A percentile compares a stretch with the other conserved stretches of the same genome.
Conservation (phyloP, 148 eudicot genomes). For the Rhododendron williamsianum region DNA sequence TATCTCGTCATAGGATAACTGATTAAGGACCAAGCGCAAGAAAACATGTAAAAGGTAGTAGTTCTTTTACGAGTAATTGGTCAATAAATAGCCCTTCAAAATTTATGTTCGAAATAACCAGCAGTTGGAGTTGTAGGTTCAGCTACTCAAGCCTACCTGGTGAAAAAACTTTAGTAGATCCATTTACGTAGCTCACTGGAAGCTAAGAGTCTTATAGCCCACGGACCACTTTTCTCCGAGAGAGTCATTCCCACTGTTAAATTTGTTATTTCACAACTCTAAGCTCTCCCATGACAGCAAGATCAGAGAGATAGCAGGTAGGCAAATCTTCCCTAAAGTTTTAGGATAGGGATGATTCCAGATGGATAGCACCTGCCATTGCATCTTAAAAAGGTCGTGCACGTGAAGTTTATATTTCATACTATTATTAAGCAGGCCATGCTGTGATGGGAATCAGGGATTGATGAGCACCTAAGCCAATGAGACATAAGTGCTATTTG, state of each 20-base stretch:
- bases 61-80: not conserved
- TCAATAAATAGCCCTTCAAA: not conserved
- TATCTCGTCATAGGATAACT: not conserved
- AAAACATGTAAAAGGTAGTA: not conserved
- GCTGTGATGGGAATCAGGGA: not conserved
- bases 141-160: not conserved
- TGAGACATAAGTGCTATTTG: not conserved
- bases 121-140: not conserved
- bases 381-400: not conserved
- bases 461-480: not conserved
- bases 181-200: not conserved
- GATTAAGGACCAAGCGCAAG: slow-evolving; percentile 1
- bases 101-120: not conserved
- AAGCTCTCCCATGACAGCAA: not conserved
- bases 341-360: not conserved
- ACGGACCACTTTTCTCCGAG: not conserved
- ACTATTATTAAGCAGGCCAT: not conserved
- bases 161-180: not conserved
- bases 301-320: not conserved
- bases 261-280: not conserved
- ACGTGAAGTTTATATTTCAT: not conserved
- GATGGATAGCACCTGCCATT: not conserved
- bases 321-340: not conserved
- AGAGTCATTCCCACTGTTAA: not conserved
- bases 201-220: not conserved